A percentile compares a stretch with the other conserved stretches of the same genome.
These are phyloP conservation scores for Grigorovia transvaalensis DNA, from an alignment of 805 yeast species.

Conservation along the genomic window DNA sequence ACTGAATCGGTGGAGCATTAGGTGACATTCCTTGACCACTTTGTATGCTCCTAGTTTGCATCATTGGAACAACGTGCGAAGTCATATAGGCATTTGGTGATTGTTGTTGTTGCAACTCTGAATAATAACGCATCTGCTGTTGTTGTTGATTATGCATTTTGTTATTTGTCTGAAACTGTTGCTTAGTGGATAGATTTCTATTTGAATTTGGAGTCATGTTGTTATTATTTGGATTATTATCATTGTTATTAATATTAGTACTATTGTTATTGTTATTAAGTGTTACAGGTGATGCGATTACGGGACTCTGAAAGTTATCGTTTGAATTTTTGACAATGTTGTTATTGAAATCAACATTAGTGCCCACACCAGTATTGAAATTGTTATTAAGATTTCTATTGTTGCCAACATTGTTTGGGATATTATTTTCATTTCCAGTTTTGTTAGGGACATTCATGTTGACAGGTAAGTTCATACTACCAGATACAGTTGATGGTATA, in stretches of 20 bases:
- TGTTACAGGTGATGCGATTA: background rate
- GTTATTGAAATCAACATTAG: background rate
- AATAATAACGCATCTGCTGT: background rate
- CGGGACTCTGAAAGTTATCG: background rate
- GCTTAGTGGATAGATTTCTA: too few relatives aligned
- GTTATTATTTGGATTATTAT: conserved; percentile 2
- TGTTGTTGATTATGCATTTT: background rate
- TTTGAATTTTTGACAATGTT: background rate
- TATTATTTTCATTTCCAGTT: background rate
- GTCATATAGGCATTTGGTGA: background rate
- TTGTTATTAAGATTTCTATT: background rate
- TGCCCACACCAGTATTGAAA: background rate
- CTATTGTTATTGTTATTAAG: conserved; percentile 2
- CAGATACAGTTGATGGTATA: background rate
- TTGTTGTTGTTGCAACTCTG: background rate
- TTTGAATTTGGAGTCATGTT: background rate
- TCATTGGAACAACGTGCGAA: background rate
- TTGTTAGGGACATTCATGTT: background rate
- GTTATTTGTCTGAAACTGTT: too few relatives aligned
- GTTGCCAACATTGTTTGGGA: background rate
- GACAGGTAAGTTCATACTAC: background rate
- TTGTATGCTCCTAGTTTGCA: background rate
- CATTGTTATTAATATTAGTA: background rate
- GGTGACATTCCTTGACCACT: background rate
- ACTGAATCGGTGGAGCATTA: background rate